These are phyloP conservation scores for Cytauxzoon felis DNA, from an alignment of 169 alveolate genomes.

Conservation along the genomic window DNA sequence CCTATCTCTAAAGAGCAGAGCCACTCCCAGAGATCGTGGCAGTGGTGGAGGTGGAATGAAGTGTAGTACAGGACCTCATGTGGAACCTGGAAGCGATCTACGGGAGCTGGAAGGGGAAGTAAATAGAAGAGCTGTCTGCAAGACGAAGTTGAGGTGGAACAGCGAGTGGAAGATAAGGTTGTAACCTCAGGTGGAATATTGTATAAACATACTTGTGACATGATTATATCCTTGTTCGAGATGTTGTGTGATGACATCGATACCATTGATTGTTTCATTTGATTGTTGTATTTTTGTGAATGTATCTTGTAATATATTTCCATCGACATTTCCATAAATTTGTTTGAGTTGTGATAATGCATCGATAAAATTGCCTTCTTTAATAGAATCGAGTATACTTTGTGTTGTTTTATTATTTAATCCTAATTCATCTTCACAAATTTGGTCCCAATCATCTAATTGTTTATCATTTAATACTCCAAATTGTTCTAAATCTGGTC, in stretches of 20 bases:
- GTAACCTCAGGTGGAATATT: no score
- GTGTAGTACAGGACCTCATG: no score
- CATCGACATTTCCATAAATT: constrained; percentile 5
- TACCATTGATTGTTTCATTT: background rate
- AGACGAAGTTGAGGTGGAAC: no score
- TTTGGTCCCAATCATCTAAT: background rate
- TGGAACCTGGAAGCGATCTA: no score
- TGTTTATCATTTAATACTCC: background rate
- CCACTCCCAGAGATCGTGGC: no score
- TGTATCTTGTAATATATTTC: constrained; percentile 3
- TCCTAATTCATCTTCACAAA: background rate
- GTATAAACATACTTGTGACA: no score
- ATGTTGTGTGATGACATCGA: background rate
- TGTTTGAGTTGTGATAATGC: constrained; percentile 13
- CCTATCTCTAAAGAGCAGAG: no score
- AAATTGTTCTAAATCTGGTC: constrained; percentile 1
- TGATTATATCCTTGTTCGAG: background rate
- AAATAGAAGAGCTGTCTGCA: no score
- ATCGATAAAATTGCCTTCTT: background rate
- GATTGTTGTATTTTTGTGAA: background rate
- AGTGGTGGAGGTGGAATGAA: no score
- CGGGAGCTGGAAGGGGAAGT: no score
- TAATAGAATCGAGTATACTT: background rate
- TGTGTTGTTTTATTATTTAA: background rate
- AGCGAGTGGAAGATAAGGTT: no score